These are phyloP conservation scores for Alternaria sp. DNA, from an alignment of 2,329 filamentous ascomycete genomes.

Conservation along the genomic window DNA sequence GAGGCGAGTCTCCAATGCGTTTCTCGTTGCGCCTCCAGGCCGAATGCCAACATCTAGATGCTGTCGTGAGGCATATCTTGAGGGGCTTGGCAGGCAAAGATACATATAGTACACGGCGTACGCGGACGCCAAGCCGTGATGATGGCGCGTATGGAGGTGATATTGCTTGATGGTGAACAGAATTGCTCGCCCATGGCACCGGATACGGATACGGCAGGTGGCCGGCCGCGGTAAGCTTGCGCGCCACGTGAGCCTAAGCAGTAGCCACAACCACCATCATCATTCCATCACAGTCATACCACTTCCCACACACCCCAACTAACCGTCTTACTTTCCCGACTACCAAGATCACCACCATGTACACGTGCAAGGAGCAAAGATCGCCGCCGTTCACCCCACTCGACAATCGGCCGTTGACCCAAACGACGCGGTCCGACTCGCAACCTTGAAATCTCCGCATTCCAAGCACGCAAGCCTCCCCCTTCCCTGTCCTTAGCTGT, in stretches of 20 bases:
- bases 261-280: neutral
- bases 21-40: neutral
- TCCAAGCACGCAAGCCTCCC: neutral
- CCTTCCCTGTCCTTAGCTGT: neutral
- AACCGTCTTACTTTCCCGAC: neutral
- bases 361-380: neutral
- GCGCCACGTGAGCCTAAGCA: neutral
- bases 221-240: neutral
- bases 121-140: neutral
- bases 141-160: neutral
- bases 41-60: neutral
- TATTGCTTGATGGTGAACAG: neutral
- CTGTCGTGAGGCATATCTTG: neutral
- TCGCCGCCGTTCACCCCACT: slow-evolving; percentile 1
- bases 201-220: neutral
- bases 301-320: neutral
- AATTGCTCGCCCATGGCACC: neutral
- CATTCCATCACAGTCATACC: neutral
- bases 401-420: neutral
- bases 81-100: neutral
- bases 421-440: neutral
- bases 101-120: neutral
- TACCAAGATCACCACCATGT: neutral
- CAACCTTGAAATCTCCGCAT: neutral
- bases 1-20: neutral